Evolutionary conservation across 768 basidiomycete species (phyloP).

Genomic region (Porpolomopsis calyptriformis): DNA sequence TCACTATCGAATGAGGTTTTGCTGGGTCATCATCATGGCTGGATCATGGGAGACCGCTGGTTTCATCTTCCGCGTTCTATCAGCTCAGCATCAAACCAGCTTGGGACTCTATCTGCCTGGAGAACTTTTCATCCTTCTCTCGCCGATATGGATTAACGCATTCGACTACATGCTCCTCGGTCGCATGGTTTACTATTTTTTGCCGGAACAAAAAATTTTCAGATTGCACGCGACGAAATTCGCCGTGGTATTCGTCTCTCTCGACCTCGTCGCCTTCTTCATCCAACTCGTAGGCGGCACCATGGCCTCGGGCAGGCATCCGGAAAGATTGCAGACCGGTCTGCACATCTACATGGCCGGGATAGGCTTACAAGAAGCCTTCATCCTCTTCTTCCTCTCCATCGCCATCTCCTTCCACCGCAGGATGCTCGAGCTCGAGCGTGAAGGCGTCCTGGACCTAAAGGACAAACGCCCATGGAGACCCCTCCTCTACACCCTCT

Average conservation of each 20-base stretch:
- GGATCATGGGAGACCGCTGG: slow-evolving; percentile 15
- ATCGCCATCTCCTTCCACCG: slow-evolving; percentile 14
- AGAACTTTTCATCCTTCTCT: slow-evolving; percentile 15
- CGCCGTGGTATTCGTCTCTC: slow-evolving; percentile 11
- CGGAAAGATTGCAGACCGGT: slow-evolving; percentile 7
- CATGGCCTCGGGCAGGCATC: slow-evolving; percentile 4
- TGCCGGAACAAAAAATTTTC: slow-evolving; percentile 13
- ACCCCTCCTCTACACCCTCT: slow-evolving; percentile 13
- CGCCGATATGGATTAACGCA: slow-evolving; percentile 19
- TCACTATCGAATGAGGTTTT: slow-evolving; percentile 15
- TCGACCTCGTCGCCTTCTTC: slow-evolving; percentile 16
- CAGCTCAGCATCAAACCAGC: slow-evolving; percentile 9
- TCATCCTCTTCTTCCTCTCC: slow-evolving; percentile 13
- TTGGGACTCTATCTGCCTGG: slow-evolving; percentile 6
- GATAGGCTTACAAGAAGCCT: slow-evolving; percentile 17
- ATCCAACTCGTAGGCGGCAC: slow-evolving; percentile 14
- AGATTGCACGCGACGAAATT: slow-evolving; percentile 13
- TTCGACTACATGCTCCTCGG: slow-evolving; percentile 17
- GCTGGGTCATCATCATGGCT: slow-evolving; percentile 18
- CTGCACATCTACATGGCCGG: slow-evolving; percentile 19
- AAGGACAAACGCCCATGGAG: slow-evolving; percentile 11
- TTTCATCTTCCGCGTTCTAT: slow-evolving; percentile 10
- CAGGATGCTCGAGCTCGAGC: slow-evolving; percentile 7
- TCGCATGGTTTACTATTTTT: slow-evolving; percentile 15
- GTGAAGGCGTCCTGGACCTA: background rate